These are phyloP conservation scores for Lolium rigidum DNA, from an alignment of 176 grass and related monocot species.

Conservation along the genomic window DNA sequence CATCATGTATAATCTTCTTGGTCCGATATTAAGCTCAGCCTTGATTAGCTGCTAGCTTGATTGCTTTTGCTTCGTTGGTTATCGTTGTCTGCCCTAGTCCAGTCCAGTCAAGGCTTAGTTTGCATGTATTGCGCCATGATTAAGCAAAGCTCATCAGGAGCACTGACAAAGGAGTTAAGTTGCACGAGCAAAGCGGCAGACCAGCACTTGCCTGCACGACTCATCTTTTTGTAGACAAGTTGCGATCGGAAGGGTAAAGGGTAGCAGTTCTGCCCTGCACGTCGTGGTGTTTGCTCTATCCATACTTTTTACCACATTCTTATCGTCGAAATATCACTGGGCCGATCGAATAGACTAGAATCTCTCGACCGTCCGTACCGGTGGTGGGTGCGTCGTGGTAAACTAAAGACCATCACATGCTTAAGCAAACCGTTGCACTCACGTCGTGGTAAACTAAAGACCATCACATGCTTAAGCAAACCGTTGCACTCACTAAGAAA, in stretches of 20 bases:
- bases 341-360: neutral
- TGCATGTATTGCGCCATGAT: neutral
- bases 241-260: conserved; percentile 34
- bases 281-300: neutral
- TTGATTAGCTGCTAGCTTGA: too few relatives aligned
- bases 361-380: neutral
- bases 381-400: neutral
- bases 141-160: conserved; percentile 1
- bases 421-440: too few relatives aligned
- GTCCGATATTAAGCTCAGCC: too few relatives aligned
- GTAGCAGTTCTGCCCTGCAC: neutral
- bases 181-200: conserved; percentile 21
- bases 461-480: conserved; percentile 4
- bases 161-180: neutral
- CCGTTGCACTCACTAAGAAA: neutral
- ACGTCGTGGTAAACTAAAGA: conserved; percentile 7
- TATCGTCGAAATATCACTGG: neutral
- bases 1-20: neutral
- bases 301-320: neutral
- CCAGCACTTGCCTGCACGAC: conserved; percentile 27
- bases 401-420: too few relatives aligned
- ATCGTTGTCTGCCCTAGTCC: neutral
- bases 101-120: neutral
- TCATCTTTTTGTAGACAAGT: neutral
- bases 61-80: neutral